These are phyloP conservation scores for Ogataea ganodermae DNA, from an alignment of 805 yeast genomes.

Conservation along the genomic window DNA sequence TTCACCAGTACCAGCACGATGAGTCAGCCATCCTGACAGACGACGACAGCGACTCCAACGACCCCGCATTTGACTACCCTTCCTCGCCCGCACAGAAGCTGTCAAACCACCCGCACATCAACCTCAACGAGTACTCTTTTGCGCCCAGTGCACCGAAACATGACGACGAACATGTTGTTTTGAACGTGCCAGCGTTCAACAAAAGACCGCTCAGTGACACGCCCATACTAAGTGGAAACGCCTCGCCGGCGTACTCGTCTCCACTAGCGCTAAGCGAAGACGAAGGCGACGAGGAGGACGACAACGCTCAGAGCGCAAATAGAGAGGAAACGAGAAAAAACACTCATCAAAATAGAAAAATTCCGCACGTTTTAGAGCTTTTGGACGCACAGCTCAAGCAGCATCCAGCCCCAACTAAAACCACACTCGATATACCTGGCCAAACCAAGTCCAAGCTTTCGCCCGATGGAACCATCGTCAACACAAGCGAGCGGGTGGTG, in stretches of 20 bases:
- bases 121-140: slow-evolving; percentile 15
- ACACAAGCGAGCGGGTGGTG: slow-evolving; percentile 70
- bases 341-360: slow-evolving; percentile 25
- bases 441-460: slow-evolving; percentile 78
- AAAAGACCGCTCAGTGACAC: slow-evolving; percentile 76
- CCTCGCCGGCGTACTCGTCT: slow-evolving; percentile 49
- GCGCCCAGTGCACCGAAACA: not conserved
- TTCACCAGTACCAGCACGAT: slow-evolving; percentile 17
- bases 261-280: slow-evolving; percentile 31
- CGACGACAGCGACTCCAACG: slow-evolving; percentile 16
- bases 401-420: slow-evolving; percentile 28
- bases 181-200: slow-evolving; percentile 56
- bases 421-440: slow-evolving; percentile 91
- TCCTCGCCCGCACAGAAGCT: too few species aligned
- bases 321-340: slow-evolving; percentile 30
- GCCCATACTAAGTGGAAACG: slow-evolving; percentile 58
- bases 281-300: slow-evolving; percentile 30
- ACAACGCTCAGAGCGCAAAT: slow-evolving; percentile 4
- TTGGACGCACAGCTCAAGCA: slow-evolving; percentile 1
- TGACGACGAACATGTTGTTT: not conserved
- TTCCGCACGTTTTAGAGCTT: slow-evolving; percentile 9
- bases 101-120: not conserved
- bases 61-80: slow-evolving; percentile 1
- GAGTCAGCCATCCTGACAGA: slow-evolving; percentile 26
- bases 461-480: slow-evolving; percentile 69